Evolutionary conservation across 2,329 filamentous ascomycete genomes (phyloP).

Genomic region (Cordyceps tenuipes): DNA sequence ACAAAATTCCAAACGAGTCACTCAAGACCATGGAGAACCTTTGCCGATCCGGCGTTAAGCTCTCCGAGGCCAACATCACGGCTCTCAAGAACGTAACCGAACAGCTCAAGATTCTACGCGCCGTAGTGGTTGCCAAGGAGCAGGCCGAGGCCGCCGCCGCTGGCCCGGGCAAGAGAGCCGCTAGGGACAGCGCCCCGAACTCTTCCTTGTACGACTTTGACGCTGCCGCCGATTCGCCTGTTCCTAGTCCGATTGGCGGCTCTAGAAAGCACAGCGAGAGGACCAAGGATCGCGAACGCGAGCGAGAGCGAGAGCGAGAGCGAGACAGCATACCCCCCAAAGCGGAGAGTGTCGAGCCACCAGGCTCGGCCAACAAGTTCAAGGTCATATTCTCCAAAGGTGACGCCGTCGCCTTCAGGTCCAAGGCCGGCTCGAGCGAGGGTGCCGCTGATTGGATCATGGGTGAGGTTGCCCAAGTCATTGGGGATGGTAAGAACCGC

Average conservation of each 20-base stretch:
- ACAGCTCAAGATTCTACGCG: constrained; percentile 34
- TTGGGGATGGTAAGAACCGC: constrained; percentile 68
- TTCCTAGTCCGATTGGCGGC: constrained; percentile 34
- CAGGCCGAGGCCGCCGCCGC: constrained; percentile 27
- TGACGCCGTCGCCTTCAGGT: constrained; percentile 60
- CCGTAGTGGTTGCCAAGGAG: constrained; percentile 36
- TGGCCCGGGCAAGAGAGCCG: constrained; percentile 22
- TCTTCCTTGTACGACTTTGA: constrained; percentile 38
- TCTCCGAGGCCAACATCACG: constrained; percentile 30
- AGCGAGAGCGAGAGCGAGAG: constrained; percentile 18
- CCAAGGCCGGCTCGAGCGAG: constrained; percentile 41
- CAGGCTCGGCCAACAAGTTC: constrained; percentile 33
- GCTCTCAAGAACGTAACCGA: constrained; percentile 32
- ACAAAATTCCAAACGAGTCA: constrained; percentile 28
- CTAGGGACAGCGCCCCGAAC: constrained; percentile 17
- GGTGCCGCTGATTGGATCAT: constrained; percentile 58
- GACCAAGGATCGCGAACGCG: constrained; percentile 28
- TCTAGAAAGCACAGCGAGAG: constrained; percentile 18
- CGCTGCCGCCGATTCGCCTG: constrained; percentile 35
- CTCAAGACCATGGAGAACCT: constrained; percentile 36
- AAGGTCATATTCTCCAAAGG: constrained; percentile 52
- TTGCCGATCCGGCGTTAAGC: constrained; percentile 34
- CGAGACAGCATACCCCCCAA: constrained; percentile 47
- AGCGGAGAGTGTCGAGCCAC: constrained; percentile 48
- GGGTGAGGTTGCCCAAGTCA: constrained; percentile 66